Base-by-base conservation (phyloP, 352 stramenopile genomes). In the Globisporangium alternatum region DNA sequence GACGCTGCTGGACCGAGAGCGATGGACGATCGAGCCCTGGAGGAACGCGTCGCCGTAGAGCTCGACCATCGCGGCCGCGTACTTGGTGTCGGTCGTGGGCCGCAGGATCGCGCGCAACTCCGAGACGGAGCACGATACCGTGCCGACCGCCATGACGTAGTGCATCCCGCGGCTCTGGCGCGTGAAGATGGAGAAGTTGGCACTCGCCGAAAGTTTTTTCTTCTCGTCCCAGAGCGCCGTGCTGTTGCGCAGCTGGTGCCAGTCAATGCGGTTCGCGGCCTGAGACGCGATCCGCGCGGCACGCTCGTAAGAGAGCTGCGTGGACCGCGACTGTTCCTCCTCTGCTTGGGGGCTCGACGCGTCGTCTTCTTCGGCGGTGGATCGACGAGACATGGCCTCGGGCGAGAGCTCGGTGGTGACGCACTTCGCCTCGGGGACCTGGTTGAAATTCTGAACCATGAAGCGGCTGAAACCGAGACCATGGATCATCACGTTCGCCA, bases 1-100 rank as follows among this genome's bases (percentile, higher is more conserved):
- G 6, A 51, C 44, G 44, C 30, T 55, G n/a, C 37, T 62, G 10
- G 47, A 19, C 8, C 49, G 31, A 4, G 64, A 53, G 12, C 39
- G 51, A 17, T 68, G 62, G 10, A 48, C 28, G 28, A 71, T 69
- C 45, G 61, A 64, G 31, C 66, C 66, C 35, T 60, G 45, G 33
- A 65, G 15, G 35, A 71, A 71, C 49, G 55, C 45, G 13, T 71
- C 55, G 21, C 62, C 37, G 48, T 69, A 71, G 43, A 71, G 39
- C 47, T 61, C 51, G 5, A n/a, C 28, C 66, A 71, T 71, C 25
- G 63, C 33, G 2, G 43, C 47, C 15, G 28, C 39, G 61, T 61
- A 59, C 39, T 64, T 60, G 8, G 35, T 53, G 13, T 55, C 43
- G 7, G 57, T 58, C 19, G 64, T 66, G 7, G 59, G 57, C 3